Conservation (phyloP, 768 basidiomycete species). For the Boletus eberwhitei region DNA sequence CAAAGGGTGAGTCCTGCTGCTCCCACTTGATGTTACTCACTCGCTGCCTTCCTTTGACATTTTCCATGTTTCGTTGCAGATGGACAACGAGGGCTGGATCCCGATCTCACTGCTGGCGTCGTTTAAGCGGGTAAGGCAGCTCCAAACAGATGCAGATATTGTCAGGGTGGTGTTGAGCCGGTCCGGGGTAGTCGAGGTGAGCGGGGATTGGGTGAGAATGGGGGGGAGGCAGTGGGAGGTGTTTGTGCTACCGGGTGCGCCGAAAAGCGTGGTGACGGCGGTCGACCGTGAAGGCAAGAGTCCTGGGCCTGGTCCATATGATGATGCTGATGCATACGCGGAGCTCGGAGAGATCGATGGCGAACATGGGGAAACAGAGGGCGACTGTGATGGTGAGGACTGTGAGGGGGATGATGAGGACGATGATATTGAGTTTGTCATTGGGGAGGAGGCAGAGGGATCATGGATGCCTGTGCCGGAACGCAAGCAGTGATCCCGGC, state of each 20-base stretch:
- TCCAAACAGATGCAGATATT: slow-evolving; percentile 57
- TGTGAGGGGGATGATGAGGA: slow-evolving; percentile 55
- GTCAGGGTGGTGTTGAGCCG: slow-evolving; percentile 68
- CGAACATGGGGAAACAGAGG: slow-evolving; percentile 21
- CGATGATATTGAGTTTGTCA: slow-evolving; percentile 75
- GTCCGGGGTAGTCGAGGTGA: slow-evolving; percentile 72
- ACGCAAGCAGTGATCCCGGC: slow-evolving; percentile 21
- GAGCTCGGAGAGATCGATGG: slow-evolving; percentile 14
- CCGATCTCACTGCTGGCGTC: slow-evolving; percentile 76
- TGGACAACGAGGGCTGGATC: slow-evolving; percentile 90
- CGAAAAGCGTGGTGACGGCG: slow-evolving; percentile 36
- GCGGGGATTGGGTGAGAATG: slow-evolving; percentile 65
- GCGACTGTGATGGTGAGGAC: slow-evolving; percentile 34
- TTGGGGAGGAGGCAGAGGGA: slow-evolving; percentile 46
- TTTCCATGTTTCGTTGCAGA: slow-evolving; percentile 43
- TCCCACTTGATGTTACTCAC: not conserved
- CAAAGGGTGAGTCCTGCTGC: slow-evolving; percentile 53
- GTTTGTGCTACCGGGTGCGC: slow-evolving; percentile 59
- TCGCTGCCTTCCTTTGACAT: not conserved
- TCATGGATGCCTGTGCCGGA: slow-evolving; percentile 35
- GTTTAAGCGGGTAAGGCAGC: slow-evolving; percentile 75
- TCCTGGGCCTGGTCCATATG: not conserved
- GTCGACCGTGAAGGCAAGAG: not conserved
- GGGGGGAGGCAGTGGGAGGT: slow-evolving; percentile 52
- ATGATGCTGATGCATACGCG: not conserved